phyloP scores from a whole-genome alignment of 805 yeast genomes.

The Wickerhamiella kurtzmanii region DNA sequence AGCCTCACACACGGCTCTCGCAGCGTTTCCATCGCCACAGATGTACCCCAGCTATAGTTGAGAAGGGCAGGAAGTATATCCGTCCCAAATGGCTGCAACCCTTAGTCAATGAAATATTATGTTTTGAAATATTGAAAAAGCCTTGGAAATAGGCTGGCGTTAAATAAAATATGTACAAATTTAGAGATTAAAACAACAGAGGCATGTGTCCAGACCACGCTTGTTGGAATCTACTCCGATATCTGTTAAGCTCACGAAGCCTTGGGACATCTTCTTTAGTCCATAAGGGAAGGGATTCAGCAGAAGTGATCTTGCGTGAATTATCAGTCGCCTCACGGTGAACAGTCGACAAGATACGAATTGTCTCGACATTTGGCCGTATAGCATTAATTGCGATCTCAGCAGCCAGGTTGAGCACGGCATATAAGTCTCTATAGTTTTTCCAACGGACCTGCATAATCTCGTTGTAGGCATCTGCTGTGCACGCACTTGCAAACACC shows the following conservation, averaged over 20 bases:
- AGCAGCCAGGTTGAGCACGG: constrained; percentile 26
- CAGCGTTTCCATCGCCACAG: not conserved
- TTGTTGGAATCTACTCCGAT: constrained; percentile 13
- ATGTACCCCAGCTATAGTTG: too few species aligned
- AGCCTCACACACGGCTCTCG: not conserved
- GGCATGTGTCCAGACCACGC: not conserved
- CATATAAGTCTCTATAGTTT: constrained; percentile 27
- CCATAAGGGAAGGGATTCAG: constrained; percentile 21
- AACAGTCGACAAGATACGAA: constrained; percentile 20
- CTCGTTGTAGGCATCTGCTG: constrained; percentile 29
- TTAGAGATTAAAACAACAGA: not conserved
- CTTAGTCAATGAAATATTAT: too few species aligned
- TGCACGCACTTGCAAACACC: constrained; percentile 28
- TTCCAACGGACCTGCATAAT: constrained; percentile 30
- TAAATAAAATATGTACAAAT: not conserved
- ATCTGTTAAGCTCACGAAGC: constrained; percentile 18
- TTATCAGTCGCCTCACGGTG: constrained; percentile 20
- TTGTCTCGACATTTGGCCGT: constrained; percentile 26
- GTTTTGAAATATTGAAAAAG: too few species aligned
- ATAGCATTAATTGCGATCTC: constrained; percentile 33
- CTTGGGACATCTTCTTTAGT: constrained; percentile 20
- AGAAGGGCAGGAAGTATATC: too few species aligned
- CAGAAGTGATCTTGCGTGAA: constrained; percentile 16
- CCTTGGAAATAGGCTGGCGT: too few species aligned
- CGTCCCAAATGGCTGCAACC: too few species aligned